These are phyloP conservation scores for Tricholoma furcatifolium DNA, from an alignment of 768 basidiomycete genomes.

Conservation along the genomic window DNA sequence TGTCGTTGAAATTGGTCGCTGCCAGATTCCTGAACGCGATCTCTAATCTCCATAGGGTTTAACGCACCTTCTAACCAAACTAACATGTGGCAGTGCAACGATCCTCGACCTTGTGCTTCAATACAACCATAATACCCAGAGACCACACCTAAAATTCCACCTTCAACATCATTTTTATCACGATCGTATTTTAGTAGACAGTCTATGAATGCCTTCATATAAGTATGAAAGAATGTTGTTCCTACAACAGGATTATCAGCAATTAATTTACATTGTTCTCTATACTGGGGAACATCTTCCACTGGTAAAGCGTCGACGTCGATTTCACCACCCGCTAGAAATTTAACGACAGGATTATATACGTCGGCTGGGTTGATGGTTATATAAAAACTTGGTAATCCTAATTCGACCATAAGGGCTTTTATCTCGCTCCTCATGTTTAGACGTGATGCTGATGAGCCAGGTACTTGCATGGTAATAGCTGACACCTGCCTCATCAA, in stretches of 20 bases:
- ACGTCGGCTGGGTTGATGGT: neutral
- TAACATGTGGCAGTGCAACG: constrained; percentile 33
- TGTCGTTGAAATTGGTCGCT: constrained; percentile 16
- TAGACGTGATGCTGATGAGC: constrained; percentile 19
- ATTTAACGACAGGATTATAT: constrained; percentile 22
- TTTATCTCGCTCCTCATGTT: neutral
- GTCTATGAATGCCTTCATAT: constrained; percentile 34
- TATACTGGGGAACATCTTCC: constrained; percentile 24
- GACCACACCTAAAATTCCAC: constrained; percentile 14
- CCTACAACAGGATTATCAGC: constrained; percentile 38
- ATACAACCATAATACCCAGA: constrained; percentile 30
- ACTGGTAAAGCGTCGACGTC: constrained; percentile 30
- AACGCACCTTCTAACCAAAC: constrained; percentile 33
- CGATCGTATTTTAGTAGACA: constrained; percentile 23
- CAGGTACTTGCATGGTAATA: constrained; percentile 10
- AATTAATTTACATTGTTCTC: constrained; percentile 29
- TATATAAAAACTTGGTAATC: neutral
- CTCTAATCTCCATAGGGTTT: constrained; percentile 18
- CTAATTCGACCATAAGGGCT: neutral
- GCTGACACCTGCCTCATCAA: constrained; percentile 15
- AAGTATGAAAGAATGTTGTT: constrained; percentile 39
- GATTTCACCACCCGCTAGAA: constrained; percentile 34
- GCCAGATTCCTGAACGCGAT: constrained; percentile 10
- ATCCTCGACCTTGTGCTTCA: constrained; percentile 32
- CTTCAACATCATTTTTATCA: neutral